Evolutionary conservation across 2,329 filamentous ascomycete genomes (phyloP).

Genomic region (Penicillium capsulatum): DNA sequence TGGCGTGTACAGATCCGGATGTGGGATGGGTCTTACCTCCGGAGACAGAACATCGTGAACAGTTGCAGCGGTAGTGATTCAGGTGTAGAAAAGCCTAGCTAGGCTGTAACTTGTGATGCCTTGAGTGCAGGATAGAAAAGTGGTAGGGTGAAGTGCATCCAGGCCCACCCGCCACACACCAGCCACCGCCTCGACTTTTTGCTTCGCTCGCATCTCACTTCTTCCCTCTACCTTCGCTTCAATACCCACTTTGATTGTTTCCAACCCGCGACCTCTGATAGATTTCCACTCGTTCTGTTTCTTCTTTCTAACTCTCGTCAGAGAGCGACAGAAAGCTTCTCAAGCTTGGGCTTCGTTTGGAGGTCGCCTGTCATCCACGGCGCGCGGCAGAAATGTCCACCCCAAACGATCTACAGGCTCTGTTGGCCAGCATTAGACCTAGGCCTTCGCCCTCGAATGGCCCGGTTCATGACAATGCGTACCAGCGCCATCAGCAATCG

Average conservation of each 20-base stretch:
- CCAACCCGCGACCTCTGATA: too few relatives aligned
- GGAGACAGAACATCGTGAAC: slow-evolving; percentile 60
- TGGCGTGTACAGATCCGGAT: background rate
- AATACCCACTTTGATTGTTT: slow-evolving; percentile 17
- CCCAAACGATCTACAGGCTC: slow-evolving; percentile 45
- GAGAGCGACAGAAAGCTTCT: slow-evolving; percentile 30
- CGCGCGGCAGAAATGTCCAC: slow-evolving; percentile 46
- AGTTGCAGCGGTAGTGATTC: background rate
- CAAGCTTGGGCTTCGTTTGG: slow-evolving; percentile 27
- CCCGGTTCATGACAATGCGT: slow-evolving; percentile 28
- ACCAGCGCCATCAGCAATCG: slow-evolving; percentile 27
- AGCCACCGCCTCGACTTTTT: slow-evolving; percentile 8
- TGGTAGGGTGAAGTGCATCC: too few relatives aligned
- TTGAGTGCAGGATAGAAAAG: too few relatives aligned
- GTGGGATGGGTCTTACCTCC: slow-evolving; percentile 49
- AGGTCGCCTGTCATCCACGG: slow-evolving; percentile 28
- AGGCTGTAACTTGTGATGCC: too few relatives aligned
- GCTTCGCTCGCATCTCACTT: slow-evolving; percentile 7
- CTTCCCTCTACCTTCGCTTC: slow-evolving; percentile 21
- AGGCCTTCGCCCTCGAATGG: slow-evolving; percentile 35
- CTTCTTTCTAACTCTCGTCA: slow-evolving; percentile 26
- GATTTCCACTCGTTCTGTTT: slow-evolving; percentile 13
- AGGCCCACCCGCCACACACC: slow-evolving; percentile 5
- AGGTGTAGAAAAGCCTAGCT: too few relatives aligned
- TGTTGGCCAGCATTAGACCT: slow-evolving; percentile 45